phyloP scores from a whole-genome alignment of 2,329 filamentous ascomycete genomes.

The Microsporum audouinii region DNA sequence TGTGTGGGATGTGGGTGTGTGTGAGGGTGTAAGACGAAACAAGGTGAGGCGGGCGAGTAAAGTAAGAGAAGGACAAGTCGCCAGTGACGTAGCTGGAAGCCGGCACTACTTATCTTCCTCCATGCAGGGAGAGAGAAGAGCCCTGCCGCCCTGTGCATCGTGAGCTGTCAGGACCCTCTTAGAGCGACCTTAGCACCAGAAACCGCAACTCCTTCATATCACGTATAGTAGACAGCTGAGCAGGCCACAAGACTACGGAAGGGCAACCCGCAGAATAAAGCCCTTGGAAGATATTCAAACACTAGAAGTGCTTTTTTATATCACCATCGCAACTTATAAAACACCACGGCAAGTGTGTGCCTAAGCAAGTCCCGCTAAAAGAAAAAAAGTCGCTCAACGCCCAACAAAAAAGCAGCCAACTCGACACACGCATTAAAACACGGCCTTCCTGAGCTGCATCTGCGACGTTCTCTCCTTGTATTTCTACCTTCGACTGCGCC shows the following conservation, averaged over 20 bases:
- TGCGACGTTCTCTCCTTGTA: constrained; percentile 10
- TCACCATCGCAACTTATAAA: not conserved
- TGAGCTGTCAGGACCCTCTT: not conserved
- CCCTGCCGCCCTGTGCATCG: not conserved
- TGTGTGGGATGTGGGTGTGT: not conserved
- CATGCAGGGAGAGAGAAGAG: not conserved
- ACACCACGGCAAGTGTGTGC: not conserved
- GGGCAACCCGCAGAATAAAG: not conserved
- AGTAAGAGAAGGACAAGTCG: not conserved
- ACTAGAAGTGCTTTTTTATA: not conserved
- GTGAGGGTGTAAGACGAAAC: not conserved
- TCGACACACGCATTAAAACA: not conserved
- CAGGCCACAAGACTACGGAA: not conserved
- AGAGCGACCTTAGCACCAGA: not conserved
- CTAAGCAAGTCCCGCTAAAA: constrained; percentile 4
- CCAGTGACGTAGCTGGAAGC: not conserved
- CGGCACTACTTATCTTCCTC: not conserved
- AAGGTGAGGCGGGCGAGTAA: not conserved
- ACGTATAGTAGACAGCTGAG: not conserved
- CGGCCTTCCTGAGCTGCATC: not conserved
- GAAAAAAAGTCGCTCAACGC: constrained; percentile 6
- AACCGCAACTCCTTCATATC: not conserved
- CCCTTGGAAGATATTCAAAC: not conserved
- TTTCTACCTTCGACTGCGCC: not conserved
- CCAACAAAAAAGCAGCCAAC: constrained; percentile 8